Percentiles rank a stretch among this genome's conserved stretches.
These are phyloP conservation scores for Eutrema heterophyllum DNA, from an alignment of 345 rosid species.

Conservation along the genomic window DNA sequence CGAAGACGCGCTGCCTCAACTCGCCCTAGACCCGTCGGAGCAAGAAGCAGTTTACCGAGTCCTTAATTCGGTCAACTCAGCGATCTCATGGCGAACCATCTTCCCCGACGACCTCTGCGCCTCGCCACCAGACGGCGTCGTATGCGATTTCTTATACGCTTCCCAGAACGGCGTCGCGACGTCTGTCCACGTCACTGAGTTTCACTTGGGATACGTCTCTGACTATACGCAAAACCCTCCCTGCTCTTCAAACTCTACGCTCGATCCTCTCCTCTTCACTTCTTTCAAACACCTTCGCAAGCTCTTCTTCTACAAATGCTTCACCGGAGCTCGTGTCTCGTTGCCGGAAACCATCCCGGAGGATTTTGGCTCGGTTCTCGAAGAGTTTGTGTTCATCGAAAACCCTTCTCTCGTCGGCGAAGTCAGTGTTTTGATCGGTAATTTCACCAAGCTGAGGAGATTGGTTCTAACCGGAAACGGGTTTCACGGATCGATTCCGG, in stretches of 20 bases:
- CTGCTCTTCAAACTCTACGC: constrained; percentile 48
- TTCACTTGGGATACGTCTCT: constrained; percentile 57
- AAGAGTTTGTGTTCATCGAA: constrained; percentile 55
- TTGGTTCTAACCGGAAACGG: constrained; percentile 53
- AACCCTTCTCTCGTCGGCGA: constrained; percentile 51
- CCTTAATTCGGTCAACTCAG: constrained; percentile 49
- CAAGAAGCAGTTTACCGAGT: constrained; percentile 50
- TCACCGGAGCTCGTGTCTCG: constrained; percentile 34
- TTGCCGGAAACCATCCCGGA: constrained; percentile 34
- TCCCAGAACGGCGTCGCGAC: constrained; percentile 12
- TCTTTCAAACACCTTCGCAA: constrained; percentile 54
- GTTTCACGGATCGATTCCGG: constrained; percentile 45
- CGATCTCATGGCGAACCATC: constrained; percentile 50
- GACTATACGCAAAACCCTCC: constrained; percentile 59
- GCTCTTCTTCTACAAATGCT: constrained; percentile 64
- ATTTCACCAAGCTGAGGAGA: constrained; percentile 43
- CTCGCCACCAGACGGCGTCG: constrained; percentile 66
- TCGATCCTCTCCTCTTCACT: constrained; percentile 48
- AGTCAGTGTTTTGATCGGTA: constrained; percentile 32
- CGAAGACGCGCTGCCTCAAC: constrained; percentile 1
- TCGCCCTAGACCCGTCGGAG: constrained; percentile 45
- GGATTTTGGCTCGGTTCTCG: constrained; percentile 38
- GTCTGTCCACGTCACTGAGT: constrained; percentile 47
- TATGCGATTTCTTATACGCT: constrained; percentile 41
- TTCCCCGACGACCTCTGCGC: constrained; percentile 59